Evolutionary conservation across 441 rosid species (phyloP), one percentile per base, ranked within the genome.

Genomic region (Raphanus hybrid): DNA sequence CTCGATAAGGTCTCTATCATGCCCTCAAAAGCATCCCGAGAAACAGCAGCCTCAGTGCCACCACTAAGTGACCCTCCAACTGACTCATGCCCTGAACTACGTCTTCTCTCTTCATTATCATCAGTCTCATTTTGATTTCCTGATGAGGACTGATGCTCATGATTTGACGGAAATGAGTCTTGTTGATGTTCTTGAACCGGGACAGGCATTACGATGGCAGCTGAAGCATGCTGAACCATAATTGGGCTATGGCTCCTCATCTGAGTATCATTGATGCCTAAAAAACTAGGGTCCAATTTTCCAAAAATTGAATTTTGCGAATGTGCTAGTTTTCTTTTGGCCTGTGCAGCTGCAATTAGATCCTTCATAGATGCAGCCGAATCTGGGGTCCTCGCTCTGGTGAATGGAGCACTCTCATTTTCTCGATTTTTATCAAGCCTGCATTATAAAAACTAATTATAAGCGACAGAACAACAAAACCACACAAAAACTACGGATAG

Each of bases 1-100:
- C 98, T 91, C 2, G 98, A 96, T 68, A 96, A 86, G 64, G 98
- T 96, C 91, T 94, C 99, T 79, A 94, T 80, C 99, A 96, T 96
- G 73, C 98, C 99, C 87, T 96, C 99, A 87, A 96, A 92, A 80
- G 98, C 96, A 86, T 96, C 99, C 55, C 98, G 97, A 70, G 98
- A 90, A 84, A 94, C 97, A 81, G 94, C 97, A 74, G 97, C 98
- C 78, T 96, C 99, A 74, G 97, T 94, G 70, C 91, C 94, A 82
- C 94, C 94, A 85, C 96, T 92, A 58, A 96, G 83, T 59, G 98
- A 91, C 54, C 90, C 91, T 67, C 91, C 95, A 73, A 82, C 86
- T 78, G 85, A 87, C 83, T 84, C 82, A 63, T 76, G 88, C 54
- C 87, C 97, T 20, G 97, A 87, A 84, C 92, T 86, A 71, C 78